phyloP scores from a whole-genome alignment of 768 basidiomycete genomes.

The Rhizopogon rudus region DNA sequence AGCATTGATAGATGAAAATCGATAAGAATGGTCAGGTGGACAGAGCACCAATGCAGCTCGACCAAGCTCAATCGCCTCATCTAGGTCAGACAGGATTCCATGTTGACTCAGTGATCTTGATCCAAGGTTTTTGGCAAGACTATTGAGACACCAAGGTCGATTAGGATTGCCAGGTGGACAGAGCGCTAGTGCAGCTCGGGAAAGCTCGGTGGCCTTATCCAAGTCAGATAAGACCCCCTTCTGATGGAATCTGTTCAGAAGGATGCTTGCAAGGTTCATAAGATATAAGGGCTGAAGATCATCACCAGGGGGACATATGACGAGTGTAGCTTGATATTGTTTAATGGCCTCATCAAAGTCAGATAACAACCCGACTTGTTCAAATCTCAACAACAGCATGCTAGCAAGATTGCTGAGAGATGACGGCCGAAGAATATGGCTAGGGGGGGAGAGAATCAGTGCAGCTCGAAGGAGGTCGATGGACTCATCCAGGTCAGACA shows the following conservation, averaged over 20 bases:
- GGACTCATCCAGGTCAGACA: constrained; percentile 10
- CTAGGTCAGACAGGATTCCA: constrained; percentile 18
- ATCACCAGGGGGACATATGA: constrained; percentile 3
- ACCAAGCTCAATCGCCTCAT: constrained; percentile 19
- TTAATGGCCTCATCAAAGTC: constrained; percentile 10
- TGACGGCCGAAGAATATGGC: constrained; percentile 5
- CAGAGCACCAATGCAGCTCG: constrained; percentile 17
- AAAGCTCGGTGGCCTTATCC: constrained; percentile 18
- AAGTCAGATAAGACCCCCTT: constrained; percentile 19
- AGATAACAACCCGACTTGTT: neutral
- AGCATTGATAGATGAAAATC: constrained; percentile 13
- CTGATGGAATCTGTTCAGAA: constrained; percentile 21
- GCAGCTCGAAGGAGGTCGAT: constrained; percentile 4
- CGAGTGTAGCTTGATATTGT: constrained; percentile 11
- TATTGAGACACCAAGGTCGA: constrained; percentile 13
- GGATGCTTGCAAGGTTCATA: constrained; percentile 12
- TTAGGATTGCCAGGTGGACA: constrained; percentile 12
- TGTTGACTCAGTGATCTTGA: too few relatives aligned
- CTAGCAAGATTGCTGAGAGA: constrained; percentile 3
- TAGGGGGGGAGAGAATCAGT: constrained; percentile 7
- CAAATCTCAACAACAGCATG: neutral
- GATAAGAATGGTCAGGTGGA: constrained; percentile 12
- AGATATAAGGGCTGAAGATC: constrained; percentile 6
- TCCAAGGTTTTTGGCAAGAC: constrained; percentile 5
- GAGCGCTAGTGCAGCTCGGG: constrained; percentile 18